These are phyloP conservation scores for Globisporangium echinulatum DNA, from an alignment of 352 stramenopile species.

Conservation along the genomic window DNA sequence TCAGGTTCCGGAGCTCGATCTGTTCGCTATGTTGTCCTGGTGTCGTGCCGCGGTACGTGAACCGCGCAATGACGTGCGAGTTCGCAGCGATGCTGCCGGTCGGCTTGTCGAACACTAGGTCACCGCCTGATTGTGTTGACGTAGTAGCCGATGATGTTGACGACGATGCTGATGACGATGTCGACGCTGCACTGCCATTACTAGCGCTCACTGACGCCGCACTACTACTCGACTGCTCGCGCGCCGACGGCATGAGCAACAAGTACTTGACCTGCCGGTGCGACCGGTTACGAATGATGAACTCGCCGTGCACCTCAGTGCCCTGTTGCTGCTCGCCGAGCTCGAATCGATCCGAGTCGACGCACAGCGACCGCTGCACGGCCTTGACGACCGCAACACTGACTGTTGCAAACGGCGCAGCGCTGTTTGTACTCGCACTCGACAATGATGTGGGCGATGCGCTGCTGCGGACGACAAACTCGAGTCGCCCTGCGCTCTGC, in stretches of 20 bases:
- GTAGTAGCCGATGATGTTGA: neutral
- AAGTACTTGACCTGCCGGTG: constrained; percentile 67
- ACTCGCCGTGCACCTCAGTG: constrained; percentile 40
- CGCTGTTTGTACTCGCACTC: constrained; percentile 5
- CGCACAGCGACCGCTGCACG: constrained; percentile 50
- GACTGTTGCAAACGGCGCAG: constrained; percentile 22
- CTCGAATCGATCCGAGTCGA: constrained; percentile 68
- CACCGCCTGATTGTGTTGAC: constrained; percentile 13
- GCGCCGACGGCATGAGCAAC: constrained; percentile 39
- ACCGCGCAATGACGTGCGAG: constrained; percentile 41
- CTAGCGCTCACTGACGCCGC: constrained; percentile 5
- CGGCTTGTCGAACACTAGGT: constrained; percentile 66
- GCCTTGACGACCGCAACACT: constrained; percentile 63
- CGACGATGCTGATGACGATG: neutral
- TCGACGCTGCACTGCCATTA: constrained; percentile 11
- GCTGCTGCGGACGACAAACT: constrained; percentile 28
- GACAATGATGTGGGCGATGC: constrained; percentile 4
- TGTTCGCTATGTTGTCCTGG: constrained; percentile 74
- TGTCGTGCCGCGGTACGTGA: constrained; percentile 56
- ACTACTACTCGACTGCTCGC: constrained; percentile 21
- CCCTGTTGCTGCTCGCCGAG: constrained; percentile 77
- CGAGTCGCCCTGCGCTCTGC: constrained; percentile 47
- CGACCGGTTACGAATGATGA: constrained; percentile 68
- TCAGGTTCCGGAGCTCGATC: constrained; percentile 80
- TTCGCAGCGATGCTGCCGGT: constrained; percentile 61